Percentiles rank a stretch among this genome's conserved stretches.
These are phyloP conservation scores for Mortierella sp. DNA, from an alignment of 371 early-diverging fungal species.

Conservation along the genomic window DNA sequence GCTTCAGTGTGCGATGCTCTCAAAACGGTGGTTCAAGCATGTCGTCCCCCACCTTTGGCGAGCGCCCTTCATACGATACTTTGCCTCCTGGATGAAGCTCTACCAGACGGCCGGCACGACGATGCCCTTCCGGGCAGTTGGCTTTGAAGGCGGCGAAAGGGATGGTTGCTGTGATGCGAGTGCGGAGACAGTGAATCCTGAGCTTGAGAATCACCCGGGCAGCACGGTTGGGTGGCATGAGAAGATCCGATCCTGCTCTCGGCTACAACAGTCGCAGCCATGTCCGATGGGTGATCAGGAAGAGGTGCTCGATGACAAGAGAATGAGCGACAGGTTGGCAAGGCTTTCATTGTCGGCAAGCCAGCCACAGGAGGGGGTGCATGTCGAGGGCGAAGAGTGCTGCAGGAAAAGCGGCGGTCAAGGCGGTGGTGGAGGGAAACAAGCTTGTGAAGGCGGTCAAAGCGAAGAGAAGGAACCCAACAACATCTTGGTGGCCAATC, in stretches of 20 bases:
- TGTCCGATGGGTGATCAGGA: conserved; percentile 1
- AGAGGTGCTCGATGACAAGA: background rate
- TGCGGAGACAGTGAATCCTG: background rate
- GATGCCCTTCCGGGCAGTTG: too few species aligned
- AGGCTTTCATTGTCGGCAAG: conserved; percentile 16
- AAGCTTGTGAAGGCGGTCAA: background rate
- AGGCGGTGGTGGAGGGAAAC: background rate
- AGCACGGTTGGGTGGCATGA: too few species aligned
- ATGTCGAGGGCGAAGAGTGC: conserved; percentile 9
- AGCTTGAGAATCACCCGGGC: too few species aligned
- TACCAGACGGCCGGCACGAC: conserved; percentile 7
- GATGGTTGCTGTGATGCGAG: background rate
- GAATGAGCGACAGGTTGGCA: conserved; percentile 9
- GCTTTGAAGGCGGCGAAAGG: background rate
- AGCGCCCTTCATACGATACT: conserved; percentile 37
- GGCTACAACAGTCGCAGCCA: too few species aligned
- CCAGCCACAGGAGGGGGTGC: conserved; percentile 14
- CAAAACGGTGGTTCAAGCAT: conserved; percentile 25
- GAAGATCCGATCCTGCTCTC: too few species aligned
- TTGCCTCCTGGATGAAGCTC: conserved; percentile 41
- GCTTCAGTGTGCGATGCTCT: conserved; percentile 19
- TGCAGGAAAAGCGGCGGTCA: conserved; percentile 3
- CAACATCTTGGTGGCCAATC: background rate
- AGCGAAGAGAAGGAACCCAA: background rate
- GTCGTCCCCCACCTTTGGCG: conserved; percentile 45